Evolutionary conservation across 768 basidiomycete genomes (phyloP), one percentile per base, ranked within the genome.

Genomic region (Cubamyces sp.): DNA sequence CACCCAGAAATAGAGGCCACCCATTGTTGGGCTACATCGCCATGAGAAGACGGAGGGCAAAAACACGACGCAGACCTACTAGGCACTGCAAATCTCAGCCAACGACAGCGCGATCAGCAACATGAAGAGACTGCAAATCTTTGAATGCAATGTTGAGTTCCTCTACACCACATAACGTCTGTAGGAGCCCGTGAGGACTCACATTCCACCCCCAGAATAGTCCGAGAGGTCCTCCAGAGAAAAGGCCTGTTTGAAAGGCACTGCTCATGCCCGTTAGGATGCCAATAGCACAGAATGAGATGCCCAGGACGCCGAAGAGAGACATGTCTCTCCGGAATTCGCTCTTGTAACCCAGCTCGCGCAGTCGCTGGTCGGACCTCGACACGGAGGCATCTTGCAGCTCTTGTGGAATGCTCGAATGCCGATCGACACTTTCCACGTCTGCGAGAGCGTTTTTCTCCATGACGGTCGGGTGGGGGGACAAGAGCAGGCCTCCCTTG

Each of bases 201-300:
- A 84, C 84, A 66, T 86, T 85, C 84, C 84, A 85, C 11, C 83
- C 84, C 84, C 84, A 85, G 69, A 86, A 85, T 62, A 85, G 70
- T 1, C 84, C 82, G 28, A 85, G 68, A 3, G 84, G 84, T 5
- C 84, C 84, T 0, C 84, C 83, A 45, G 82, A 84, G 69, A 84
- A 83, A 14, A 84, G 70, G 0, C 84, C 83, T 0, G 83, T 84
- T 66, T 85, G 84, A 61, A 85, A 84, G 0, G 84, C 83, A 54
- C 81, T 82, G 55, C 81, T 82, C 82, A 84, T 85, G 28, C 84
- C 83, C 6, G 83, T 85, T 12, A 86, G 75, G 64, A 86, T 84
- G 5, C 84, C 83, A 26, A 86, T 84, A 8, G 84, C 80, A 50
- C 84, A 84, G 69, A 86, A 86, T 0, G 82, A 84, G 69, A 85